Percentiles rank a stretch among this genome's conserved stretches.
Evolutionary conservation across 306 rosid species (phyloP).

Genomic region (Mimosa bimucronata): DNA sequence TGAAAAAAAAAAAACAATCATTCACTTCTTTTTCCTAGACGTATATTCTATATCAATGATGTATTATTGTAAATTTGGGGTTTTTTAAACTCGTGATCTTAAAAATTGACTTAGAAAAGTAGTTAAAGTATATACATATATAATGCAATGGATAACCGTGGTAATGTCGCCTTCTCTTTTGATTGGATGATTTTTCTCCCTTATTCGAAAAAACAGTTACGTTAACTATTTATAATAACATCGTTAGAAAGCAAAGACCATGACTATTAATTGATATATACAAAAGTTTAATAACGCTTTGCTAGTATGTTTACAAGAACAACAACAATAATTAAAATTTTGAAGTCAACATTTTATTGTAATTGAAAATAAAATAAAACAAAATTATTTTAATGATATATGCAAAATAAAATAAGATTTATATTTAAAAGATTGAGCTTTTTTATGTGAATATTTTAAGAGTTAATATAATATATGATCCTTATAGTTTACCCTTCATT

Average conservation of each 20-base stretch:
- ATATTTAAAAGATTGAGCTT: neutral
- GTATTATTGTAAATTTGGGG: neutral
- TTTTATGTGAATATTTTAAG: no score
- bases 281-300: neutral
- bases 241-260: neutral
- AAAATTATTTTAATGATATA: neutral
- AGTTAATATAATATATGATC: no score
- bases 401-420: neutral
- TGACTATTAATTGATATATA: neutral
- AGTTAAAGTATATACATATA: no score
- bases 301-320: neutral
- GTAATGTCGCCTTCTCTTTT: neutral
- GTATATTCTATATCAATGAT: neutral
- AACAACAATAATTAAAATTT: neutral
- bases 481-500: no score
- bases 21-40: neutral
- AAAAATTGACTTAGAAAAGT: neutral
- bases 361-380: neutral
- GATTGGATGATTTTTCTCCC: neutral
- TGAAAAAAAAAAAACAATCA: no score
- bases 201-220: neutral
- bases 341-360: neutral
- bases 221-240: neutral
- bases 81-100: neutral
- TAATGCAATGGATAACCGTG: neutral